Conservation (phyloP, 495 filamentous ascomycete species). For the Aspergillus bertholletiae region DNA sequence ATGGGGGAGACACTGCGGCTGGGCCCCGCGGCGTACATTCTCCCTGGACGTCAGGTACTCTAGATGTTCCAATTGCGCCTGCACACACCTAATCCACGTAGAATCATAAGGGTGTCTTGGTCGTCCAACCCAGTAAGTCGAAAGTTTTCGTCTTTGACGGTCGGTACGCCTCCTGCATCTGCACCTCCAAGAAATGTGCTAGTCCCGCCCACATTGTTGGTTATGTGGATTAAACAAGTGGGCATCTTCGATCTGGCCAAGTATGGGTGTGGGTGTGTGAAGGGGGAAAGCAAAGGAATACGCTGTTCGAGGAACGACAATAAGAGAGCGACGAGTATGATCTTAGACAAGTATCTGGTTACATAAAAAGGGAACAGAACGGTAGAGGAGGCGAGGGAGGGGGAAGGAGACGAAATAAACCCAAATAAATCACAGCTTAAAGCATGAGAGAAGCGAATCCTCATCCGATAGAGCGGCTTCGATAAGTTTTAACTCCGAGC, state of each 20-base stretch:
- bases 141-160: no score
- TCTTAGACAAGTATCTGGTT: background rate
- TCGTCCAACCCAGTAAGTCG: no score
- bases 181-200: no score
- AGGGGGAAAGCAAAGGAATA: background rate
- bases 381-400: no score
- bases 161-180: no score
- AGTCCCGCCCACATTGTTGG: background rate
- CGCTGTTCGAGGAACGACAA: no score
- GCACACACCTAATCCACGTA: conserved; percentile 15
- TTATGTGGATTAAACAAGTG: background rate
- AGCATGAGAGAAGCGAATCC: background rate
- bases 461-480: background rate
- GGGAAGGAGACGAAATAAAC: no score
- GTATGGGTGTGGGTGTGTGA: no score
- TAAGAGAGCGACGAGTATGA: background rate
- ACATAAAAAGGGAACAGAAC: no score
- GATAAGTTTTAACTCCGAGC: no score
- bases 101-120: background rate
- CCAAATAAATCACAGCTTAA: no score
- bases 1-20: conserved; percentile 14
- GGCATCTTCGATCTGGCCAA: background rate
- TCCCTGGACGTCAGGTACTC: conserved; percentile 25
- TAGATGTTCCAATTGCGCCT: conserved; percentile 33
- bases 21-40: conserved; percentile 29